Base-by-base conservation (phyloP, 352 stramenopile genomes). In the Pythium brachiatum region DNA sequence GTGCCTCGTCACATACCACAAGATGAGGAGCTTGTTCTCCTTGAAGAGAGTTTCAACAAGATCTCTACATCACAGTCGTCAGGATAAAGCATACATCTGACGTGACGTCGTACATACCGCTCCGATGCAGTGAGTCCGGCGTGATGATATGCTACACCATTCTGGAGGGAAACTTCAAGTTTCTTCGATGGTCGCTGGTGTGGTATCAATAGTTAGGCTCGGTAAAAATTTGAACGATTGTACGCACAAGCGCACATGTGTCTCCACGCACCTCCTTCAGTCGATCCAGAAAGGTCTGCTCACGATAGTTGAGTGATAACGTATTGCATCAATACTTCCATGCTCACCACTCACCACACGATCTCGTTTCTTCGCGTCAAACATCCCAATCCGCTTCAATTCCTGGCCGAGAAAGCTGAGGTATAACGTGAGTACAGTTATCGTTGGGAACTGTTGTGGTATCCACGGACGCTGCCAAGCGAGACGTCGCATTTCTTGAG, bases 61-160 rank as follows among this genome's bases (percentile, higher is more conserved):
- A 9, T 12, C 25, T 36, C 74, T 82, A 27, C 2, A 27, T 44
- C 18, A 38, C 23, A 50, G 16, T 8, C 20, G 16, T 55, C 2
- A 29, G 16, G 15, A 18, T 11, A 9, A 34, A 34, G 29, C 29
- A 9, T 34, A 9, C 29, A 11, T 9, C 29, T 34, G 5, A 5
- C 5, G 9, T 34, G 29, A 9, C 9, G 29, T 53, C 18, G 43
- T 21, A 31, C 23, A 8, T 57, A 78, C 74, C 74, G 67, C 43
- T 81, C 68, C 26, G 58, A 27, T 13, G 23, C 3, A 23, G 60
- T 50, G 32, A 81, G 48, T 15, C 60, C 74, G 21, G 74, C 71
- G 26, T 81, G 74, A 41, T 81, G 71, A 43, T 72, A 81, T n/a
- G 71, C 71, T 16, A 81, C 36, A 26, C 74, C 74, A 29, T 34